Conservation (phyloP, 1,139 yeast species). For the Candida pseudoviswanathii region DNA sequence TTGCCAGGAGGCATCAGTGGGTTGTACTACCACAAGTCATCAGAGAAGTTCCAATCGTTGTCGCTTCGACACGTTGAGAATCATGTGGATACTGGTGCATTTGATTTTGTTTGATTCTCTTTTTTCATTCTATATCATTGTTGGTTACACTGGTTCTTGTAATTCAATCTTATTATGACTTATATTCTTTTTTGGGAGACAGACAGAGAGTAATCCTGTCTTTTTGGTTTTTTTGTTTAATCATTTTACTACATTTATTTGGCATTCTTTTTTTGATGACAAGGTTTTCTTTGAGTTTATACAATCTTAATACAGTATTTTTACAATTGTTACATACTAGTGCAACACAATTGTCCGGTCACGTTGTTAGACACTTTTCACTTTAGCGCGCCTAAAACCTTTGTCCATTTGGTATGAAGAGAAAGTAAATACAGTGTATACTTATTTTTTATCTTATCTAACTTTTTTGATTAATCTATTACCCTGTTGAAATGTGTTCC, state of each 20-base stretch:
- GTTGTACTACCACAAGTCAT: slow-evolving; percentile 73
- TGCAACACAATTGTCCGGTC: too few relatives aligned
- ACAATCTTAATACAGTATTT: not conserved
- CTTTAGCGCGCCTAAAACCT: too few relatives aligned
- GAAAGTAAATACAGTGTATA: not conserved
- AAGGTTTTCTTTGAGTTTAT: not conserved
- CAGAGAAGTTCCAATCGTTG: slow-evolving; percentile 71
- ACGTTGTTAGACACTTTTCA: too few relatives aligned
- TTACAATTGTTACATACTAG: not conserved
- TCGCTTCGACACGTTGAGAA: slow-evolving; percentile 38
- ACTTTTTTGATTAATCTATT: not conserved
- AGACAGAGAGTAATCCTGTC: not conserved
- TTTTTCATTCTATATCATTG: not conserved
- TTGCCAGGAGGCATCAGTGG: slow-evolving; percentile 70
- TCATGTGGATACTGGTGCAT: slow-evolving; percentile 23
- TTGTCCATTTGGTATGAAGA: too few relatives aligned
- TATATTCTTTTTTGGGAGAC: not conserved
- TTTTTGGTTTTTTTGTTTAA: not conserved
- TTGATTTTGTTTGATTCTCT: slow-evolving; percentile 14
- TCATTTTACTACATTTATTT: not conserved
- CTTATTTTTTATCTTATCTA: not conserved
- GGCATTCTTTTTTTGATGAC: not conserved
- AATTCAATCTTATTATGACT: not conserved
- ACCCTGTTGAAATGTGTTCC: not conserved
- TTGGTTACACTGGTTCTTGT: not conserved